Evolutionary conservation across 192 early-diverging fungal species (phyloP), one percentile per base, ranked within the genome.

Genomic region (Podila clonocystis): DNA sequence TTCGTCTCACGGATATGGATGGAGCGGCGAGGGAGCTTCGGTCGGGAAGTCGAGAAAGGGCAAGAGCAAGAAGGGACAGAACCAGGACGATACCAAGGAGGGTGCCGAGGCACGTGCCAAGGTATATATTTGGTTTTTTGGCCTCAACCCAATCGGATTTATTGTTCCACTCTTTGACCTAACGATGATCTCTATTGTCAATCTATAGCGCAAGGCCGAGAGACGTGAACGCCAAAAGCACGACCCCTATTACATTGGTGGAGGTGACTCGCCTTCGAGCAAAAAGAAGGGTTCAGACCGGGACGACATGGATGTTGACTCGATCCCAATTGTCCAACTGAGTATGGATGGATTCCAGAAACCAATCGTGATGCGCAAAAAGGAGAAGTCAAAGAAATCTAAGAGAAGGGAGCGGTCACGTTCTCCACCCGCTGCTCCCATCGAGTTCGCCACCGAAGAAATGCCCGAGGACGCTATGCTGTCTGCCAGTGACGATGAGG

Each of bases 311-410:
- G 91, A 93, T 66, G 93, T 95, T 0, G 92, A 97, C 67, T 87
- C 87, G 15, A 96, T 97, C 63, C 94, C 94, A 5, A 91, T 97
- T 58, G 91, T 97, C 4, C 82, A 89, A 33, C 83, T 97, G 26
- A 87, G 86, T 58, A 83, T 95, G 58, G 87, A 89, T 63, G 89
- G 86, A 13, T 83, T 90, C 45, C 70, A 74, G 20, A 79, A 72
- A 22, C 50, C 77, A 26, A 64, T 72, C 49, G 64, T 77, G 15
- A 55, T 82, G 58, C 41, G 68, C 38, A 68, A 77, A n/a, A 86
- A 85, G 29, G 73, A 80, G 15, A 74, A 65, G 52, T 86, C 80
- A 72, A 82, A 77, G 57, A 82, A 70, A 29, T 80, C 59, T 26
- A 85, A 82, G 65, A 74, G 73, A 72, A 59, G 70, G 17, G 76